A percentile compares a stretch with the other conserved stretches of the same genome.
phyloP scores from a whole-genome alignment of 129 eudicot genomes.

The Flaveria sonorensis region DNA sequence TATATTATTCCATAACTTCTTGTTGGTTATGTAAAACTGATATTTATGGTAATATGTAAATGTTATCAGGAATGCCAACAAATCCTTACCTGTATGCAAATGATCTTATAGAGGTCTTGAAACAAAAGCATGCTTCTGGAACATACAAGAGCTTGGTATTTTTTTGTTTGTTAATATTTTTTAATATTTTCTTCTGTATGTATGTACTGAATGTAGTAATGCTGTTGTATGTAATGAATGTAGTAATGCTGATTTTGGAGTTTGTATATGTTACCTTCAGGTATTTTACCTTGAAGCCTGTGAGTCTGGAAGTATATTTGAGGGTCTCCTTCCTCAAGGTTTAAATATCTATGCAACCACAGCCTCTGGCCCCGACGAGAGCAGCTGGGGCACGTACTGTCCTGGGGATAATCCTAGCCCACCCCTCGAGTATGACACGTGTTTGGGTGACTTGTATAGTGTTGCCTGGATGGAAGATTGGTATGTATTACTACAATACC shows the following conservation, averaged over 20 bases:
- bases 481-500: conserved; percentile 26
- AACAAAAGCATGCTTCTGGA: conserved; percentile 81
- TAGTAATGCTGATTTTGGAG: conserved; percentile 10
- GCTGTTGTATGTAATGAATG: not conserved
- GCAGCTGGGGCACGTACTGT: conserved; percentile 96
- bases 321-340: conserved; percentile 86
- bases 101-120: conserved; percentile 66
- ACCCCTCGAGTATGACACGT: conserved; percentile 87
- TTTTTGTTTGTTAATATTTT: not conserved
- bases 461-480: conserved; percentile 67
- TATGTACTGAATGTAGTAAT: not conserved
- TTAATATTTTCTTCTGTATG: conserved; percentile 9
- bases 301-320: conserved; percentile 94
- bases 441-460: conserved; percentile 97
- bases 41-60: not conserved
- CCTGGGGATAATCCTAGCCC: conserved; percentile 86
- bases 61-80: conserved; percentile 77
- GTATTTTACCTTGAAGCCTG: conserved; percentile 87
- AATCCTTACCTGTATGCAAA: conserved; percentile 76
- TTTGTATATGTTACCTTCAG: conserved; percentile 8
- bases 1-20: no score
- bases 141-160: conserved; percentile 91
- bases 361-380: conserved; percentile 83
- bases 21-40: not conserved
- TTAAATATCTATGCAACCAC: conserved; percentile 94